These are phyloP conservation scores for Penicillium cosmopolitanum DNA, from an alignment of 495 filamentous ascomycete species.

Conservation along the genomic window DNA sequence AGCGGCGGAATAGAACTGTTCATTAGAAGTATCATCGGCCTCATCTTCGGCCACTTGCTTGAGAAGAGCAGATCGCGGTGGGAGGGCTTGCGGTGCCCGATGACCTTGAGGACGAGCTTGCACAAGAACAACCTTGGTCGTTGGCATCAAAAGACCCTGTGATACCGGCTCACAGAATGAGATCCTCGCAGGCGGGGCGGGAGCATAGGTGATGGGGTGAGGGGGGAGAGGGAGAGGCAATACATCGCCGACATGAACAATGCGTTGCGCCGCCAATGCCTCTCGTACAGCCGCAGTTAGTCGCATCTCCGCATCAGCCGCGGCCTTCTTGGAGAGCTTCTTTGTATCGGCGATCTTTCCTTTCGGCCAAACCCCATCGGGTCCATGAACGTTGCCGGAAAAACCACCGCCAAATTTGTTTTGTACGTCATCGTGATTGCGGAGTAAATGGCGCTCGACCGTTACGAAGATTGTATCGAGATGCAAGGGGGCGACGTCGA, in stretches of 20 bases:
- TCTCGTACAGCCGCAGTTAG: conserved; percentile 78
- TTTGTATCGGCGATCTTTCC: conserved; percentile 44
- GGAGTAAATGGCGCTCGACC: conserved; percentile 74
- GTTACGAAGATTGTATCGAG: conserved; percentile 85
- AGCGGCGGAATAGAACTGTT: conserved; percentile 85
- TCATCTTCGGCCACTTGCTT: conserved; percentile 71
- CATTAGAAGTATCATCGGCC: conserved; percentile 77
- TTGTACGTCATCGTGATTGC: conserved; percentile 64
- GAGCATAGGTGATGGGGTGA: conserved; percentile 88
- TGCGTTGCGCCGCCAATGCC: conserved; percentile 66
- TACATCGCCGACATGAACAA: conserved; percentile 83
- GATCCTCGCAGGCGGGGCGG: conserved; percentile 71
- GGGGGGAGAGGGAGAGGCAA: conserved; percentile 80
- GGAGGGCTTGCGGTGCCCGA: conserved; percentile 35
- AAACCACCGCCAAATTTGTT: conserved; percentile 67
- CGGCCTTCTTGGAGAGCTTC: conserved; percentile 39
- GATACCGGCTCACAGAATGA: conserved; percentile 74
- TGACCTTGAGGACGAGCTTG: conserved; percentile 55
- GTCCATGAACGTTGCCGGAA: conserved; percentile 32
- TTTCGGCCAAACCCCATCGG: conserved; percentile 46
- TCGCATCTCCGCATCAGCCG: conserved; percentile 59
- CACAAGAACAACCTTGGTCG: conserved; percentile 73
- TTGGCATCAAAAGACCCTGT: conserved; percentile 75
- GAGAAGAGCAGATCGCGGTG: conserved; percentile 39
- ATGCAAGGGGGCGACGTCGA: conserved; percentile 78